Evolutionary conservation across 495 filamentous ascomycete genomes (phyloP), one percentile per base, ranked within the genome.

Genomic region (Daldinia caldariorum): DNA sequence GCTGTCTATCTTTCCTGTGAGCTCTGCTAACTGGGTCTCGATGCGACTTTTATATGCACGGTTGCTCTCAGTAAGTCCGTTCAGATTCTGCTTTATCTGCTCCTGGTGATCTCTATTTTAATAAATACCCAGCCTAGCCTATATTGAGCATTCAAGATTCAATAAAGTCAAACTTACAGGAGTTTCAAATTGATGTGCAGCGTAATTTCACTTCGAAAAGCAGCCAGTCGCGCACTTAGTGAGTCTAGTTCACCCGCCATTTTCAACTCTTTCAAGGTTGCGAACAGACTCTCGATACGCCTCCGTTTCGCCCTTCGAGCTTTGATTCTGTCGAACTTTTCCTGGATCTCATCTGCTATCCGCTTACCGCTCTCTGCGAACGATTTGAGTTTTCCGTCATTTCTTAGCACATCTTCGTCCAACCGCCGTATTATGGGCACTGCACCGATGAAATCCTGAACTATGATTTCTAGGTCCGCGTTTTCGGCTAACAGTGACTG

Each of bases 131-230:
- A 26, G 3, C 26, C 26, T 26, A 26, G 26, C 3, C 26, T 26
- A 1, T 26, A 26, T 26, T 26, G 26, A 26, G 26, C 31, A 2
- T 22, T 39, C 5, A 26, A 20, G 3, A 10, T 22, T 26, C 5
- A 35, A 29, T 39, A 4, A 38, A 1, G 35, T 29, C 10, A 26
- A 39, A 32, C 54, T 38, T 9, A 57, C 54, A 57, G 1, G 34
- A 57, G 54, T 38, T 38, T 29, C 16, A 57, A 38, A 16, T 20
- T 57, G 18, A 57, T 57, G 13, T 57, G 54, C 6, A 57, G 13
- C 3, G 34, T 38, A 14, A 57, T 57, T 32, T 57, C 54, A 16
- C 54, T 57, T 26, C 54, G 54, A 13, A 57, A 57, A 41, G 16
- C 34, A 6, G 54, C 32, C 3, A 57, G 54, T 14, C 54, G 54